Evolutionary conservation across 176 grass and related monocot genomes (phyloP), one percentile per base, ranked within the genome.

Genomic region (Avena atlantica): DNA sequence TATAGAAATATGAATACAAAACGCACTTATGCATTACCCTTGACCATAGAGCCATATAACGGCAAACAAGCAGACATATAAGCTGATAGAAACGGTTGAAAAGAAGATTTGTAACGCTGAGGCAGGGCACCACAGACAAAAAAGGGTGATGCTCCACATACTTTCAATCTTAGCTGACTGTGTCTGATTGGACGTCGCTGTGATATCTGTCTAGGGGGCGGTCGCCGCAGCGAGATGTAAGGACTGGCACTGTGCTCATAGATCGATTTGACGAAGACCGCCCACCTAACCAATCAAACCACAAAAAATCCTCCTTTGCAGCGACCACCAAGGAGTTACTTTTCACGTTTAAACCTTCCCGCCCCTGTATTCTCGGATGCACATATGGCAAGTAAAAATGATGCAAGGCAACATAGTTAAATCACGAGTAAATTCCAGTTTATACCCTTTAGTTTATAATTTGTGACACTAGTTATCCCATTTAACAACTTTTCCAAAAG

Each of bases 131-230:
- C 40, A 42, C 40, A 9, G 61, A 9, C 74, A 25, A 12, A 12
- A 31, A 11, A 61, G 58, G 20, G 24, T 31, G 24, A 42, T 58
- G 76, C 51, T 44, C 52, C 12, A 53, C 12, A 59, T 40, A 14
- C 55, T 79, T 61, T 42, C 76, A 21, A 24, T 36, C 53, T 40
- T 37, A 70, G 80, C 63, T 70, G 48, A 40, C 19, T 34, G 36
- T 52, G 79, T 81, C 70, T 58, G 65, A 71, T 83, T 42, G 80
- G 80, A 83, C 29, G 80, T 56, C 80, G 80, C 65, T 24, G n/a
- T 57, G 80, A 53, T 56, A 24, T 70, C 12, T 70, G 11, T 65
- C 65, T 57, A 70, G 81, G 50, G 66, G 80, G 57, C 81, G 57
- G 50, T 15, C 8, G 21, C 37, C 36, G 34, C 75, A 78, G 62